These are phyloP conservation scores for Naganishia friedmannii DNA, from an alignment of 768 basidiomycete genomes.

Conservation along the genomic window DNA sequence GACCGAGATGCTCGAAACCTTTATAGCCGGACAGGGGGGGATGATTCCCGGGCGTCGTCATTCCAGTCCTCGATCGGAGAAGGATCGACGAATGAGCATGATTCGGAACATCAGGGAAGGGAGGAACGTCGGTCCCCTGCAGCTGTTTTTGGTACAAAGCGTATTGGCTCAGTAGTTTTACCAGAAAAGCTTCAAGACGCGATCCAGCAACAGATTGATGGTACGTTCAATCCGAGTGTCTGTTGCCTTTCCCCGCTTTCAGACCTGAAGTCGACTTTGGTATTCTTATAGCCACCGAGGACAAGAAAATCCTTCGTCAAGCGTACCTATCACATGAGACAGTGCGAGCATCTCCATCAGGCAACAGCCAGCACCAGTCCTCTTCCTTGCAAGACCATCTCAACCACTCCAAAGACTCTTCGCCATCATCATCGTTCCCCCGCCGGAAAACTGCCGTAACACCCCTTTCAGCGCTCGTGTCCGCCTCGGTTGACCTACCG, in stretches of 20 bases:
- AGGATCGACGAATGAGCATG: constrained; percentile 30
- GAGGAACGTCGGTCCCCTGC: constrained; percentile 70
- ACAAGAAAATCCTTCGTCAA: constrained; percentile 33
- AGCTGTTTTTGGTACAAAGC: constrained; percentile 72
- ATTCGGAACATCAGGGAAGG: constrained; percentile 43
- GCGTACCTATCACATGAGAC: constrained; percentile 35
- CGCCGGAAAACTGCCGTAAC: constrained; percentile 33
- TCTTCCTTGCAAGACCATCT: constrained; percentile 24
- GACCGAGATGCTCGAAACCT: constrained; percentile 2
- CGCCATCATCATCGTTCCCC: background rate
- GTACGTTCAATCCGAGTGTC: constrained; percentile 37
- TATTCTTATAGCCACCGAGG: constrained; percentile 29
- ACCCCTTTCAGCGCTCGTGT: constrained; percentile 37
- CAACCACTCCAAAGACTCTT: constrained; percentile 8
- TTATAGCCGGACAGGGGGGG: background rate
- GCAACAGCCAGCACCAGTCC: background rate
- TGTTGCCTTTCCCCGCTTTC: background rate
- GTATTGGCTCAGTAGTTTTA: constrained; percentile 68
- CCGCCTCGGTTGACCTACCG: constrained; percentile 43
- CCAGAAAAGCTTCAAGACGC: constrained; percentile 68
- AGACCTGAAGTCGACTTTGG: background rate
- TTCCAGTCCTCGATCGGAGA: background rate
- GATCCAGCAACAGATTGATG: constrained; percentile 64
- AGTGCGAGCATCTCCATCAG: background rate
- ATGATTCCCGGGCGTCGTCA: background rate